These are phyloP conservation scores for Xylaria acuta DNA, from an alignment of 495 filamentous ascomycete species.

Conservation along the genomic window DNA sequence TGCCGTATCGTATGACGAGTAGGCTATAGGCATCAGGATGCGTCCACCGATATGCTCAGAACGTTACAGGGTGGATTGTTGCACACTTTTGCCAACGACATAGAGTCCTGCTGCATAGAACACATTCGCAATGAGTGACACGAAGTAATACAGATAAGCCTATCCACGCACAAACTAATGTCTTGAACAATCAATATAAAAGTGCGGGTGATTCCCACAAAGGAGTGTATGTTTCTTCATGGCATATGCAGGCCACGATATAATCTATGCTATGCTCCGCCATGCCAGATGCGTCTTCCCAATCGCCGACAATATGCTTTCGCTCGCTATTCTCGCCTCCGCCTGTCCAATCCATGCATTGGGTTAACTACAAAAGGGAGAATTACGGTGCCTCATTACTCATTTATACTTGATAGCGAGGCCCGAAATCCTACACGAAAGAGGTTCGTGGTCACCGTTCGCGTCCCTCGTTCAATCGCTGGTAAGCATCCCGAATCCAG, in stretches of 20 bases:
- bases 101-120: too few species aligned
- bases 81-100: neutral
- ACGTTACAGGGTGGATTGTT: neutral
- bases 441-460: neutral
- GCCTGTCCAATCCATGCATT: slow-evolving; percentile 11
- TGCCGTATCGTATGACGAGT: neutral
- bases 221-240: slow-evolving; percentile 2
- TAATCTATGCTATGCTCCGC: slow-evolving; percentile 14
- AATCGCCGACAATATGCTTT: neutral
- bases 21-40: neutral
- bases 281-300: neutral
- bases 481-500: neutral
- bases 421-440: neutral
- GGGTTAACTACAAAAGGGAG: neutral
- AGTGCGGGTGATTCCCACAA: neutral
- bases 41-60: neutral
- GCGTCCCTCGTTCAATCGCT: slow-evolving; percentile 10
- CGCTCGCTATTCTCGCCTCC: neutral
- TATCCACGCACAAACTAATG: neutral
- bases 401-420: neutral
- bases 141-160: neutral
- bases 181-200: neutral
- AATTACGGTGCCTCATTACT: slow-evolving; percentile 6
- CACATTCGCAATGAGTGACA: neutral
- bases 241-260: slow-evolving; percentile 3